Base-by-base conservation (phyloP, 116 monocot genomes). In the Posidonia oceanica region DNA sequence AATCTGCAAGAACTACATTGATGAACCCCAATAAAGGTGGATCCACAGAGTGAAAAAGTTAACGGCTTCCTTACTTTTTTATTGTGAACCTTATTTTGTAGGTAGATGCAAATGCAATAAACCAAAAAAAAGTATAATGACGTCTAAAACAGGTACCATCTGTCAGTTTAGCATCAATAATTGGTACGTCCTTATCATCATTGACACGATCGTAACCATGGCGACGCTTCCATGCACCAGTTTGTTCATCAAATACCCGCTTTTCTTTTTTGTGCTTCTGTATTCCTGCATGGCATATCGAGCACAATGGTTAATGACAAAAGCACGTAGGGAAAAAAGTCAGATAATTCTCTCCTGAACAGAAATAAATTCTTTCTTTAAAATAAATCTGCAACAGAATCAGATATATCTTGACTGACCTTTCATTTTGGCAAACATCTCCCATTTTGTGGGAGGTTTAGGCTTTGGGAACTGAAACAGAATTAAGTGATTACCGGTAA, bases 371-470 rank as follows among this genome's bases (percentile, higher is more conserved):
- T 42, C 7, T 42, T 42, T 42, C 42, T 42, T 42, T 42, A 5
- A 42, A 42, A 42, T 5, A 42, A 42, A 42, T 42, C 29, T 29
- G 29, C 29, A 17, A 3, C 23, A 36, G 15, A 10, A 57, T 8
- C 16, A 54, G 15, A 53, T 69, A 18, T 58, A 58, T 61, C 64
- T 21, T 41, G 36, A 69, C 78, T 74, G 38, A 88, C 96, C 96
- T 83, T 97, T 97, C 80, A 69, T 75, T 76, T 91, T 80, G 36
- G 96, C 96, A 79, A 97, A 97, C 39, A 22, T 11, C 72, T 97
- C 96, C 96, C 92, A 97, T 71, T 96, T 97, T 40, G 96, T 97
- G 17, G 85, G 92, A 72, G 89, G 92, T 70, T 87, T 91, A 22
- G 96, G 96, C 75, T 72, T 97, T 23, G 96, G 92, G 57, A 97